Conservation (phyloP, 2,329 filamentous ascomycete species). For the Hortaea sp. region DNA sequence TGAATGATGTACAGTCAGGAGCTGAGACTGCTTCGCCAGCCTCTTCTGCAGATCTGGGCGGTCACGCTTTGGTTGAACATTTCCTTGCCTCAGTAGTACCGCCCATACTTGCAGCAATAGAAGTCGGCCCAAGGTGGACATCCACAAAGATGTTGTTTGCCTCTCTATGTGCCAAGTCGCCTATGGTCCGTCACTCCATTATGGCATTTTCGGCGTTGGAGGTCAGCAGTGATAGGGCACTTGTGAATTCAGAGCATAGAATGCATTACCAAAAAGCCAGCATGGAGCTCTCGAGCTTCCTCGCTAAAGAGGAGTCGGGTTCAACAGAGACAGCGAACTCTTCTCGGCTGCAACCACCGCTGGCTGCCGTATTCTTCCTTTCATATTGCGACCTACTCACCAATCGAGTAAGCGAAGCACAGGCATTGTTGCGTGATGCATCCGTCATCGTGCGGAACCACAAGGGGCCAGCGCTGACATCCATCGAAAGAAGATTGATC, state of each 20-base stretch:
- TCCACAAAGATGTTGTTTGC: constrained; percentile 40
- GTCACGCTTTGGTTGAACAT: constrained; percentile 37
- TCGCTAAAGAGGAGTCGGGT: constrained; percentile 4
- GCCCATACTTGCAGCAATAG: constrained; percentile 44
- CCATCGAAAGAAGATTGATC: constrained; percentile 39
- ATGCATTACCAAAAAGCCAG: constrained; percentile 24
- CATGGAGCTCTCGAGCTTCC: constrained; percentile 16
- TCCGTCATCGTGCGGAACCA: constrained; percentile 35
- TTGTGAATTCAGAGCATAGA: constrained; percentile 21
- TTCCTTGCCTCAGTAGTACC: constrained; percentile 42
- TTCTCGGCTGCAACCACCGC: constrained; percentile 23
- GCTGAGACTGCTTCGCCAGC: constrained; percentile 12
- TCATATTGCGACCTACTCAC: constrained; percentile 40
- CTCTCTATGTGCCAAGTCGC: constrained; percentile 37
- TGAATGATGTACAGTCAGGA: neutral
- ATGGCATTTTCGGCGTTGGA: constrained; percentile 42
- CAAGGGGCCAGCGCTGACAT: neutral
- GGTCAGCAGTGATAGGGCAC: constrained; percentile 27
- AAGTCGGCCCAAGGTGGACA: constrained; percentile 44
- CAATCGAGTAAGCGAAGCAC: constrained; percentile 35
- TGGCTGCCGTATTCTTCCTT: constrained; percentile 45
- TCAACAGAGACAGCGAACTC: neutral
- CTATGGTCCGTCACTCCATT: constrained; percentile 40
- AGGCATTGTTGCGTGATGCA: constrained; percentile 41
- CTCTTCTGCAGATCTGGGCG: constrained; percentile 24